A percentile compares a stretch with the other conserved stretches of the same genome.
Conservation (phyloP, 164 flowering plant species). For the Saururus chinensis region DNA sequence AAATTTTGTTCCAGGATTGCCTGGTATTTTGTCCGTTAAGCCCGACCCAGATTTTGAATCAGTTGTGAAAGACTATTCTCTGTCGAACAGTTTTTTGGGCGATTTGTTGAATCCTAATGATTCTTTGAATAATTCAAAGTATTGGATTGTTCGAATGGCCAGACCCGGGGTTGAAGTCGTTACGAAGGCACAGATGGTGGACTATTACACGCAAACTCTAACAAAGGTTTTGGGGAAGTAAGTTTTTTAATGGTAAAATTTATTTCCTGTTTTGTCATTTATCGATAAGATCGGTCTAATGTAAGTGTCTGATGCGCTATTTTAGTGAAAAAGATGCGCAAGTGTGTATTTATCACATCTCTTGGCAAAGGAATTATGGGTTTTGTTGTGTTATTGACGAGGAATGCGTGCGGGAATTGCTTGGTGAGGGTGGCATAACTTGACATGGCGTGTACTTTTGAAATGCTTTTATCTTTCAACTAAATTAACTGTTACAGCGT, state of each 20-base stretch:
- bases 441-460: neutral
- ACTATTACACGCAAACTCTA: slow-evolving; percentile 56
- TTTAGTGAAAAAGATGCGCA: slow-evolving; percentile 84
- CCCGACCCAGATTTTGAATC: slow-evolving; percentile 44
- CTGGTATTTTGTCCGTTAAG: slow-evolving; percentile 56
- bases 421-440: slow-evolving; percentile 32
- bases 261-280: neutral
- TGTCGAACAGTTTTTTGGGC: slow-evolving; percentile 10
- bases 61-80: slow-evolving; percentile 37
- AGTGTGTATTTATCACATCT: slow-evolving; percentile 82
- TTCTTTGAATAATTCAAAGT: slow-evolving; percentile 41
- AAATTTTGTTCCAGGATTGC: slow-evolving; percentile 36
- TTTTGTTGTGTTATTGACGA: slow-evolving; percentile 86
- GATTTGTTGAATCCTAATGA: slow-evolving; percentile 11
- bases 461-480: neutral
- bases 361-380: slow-evolving; percentile 69
- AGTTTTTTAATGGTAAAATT: slow-evolving; percentile 14
- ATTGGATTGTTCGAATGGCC: slow-evolving; percentile 74
- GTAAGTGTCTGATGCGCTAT: neutral
- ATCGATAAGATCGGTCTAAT: neutral
- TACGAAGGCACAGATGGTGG: slow-evolving; percentile 80
- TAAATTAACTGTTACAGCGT: neutral
- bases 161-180: slow-evolving; percentile 53
- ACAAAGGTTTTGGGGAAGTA: slow-evolving; percentile 80
- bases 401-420: slow-evolving; percentile 59